Evolutionary conservation across 148 eudicot genomes (phyloP).

Genomic region (Vaccinium darrowii): DNA sequence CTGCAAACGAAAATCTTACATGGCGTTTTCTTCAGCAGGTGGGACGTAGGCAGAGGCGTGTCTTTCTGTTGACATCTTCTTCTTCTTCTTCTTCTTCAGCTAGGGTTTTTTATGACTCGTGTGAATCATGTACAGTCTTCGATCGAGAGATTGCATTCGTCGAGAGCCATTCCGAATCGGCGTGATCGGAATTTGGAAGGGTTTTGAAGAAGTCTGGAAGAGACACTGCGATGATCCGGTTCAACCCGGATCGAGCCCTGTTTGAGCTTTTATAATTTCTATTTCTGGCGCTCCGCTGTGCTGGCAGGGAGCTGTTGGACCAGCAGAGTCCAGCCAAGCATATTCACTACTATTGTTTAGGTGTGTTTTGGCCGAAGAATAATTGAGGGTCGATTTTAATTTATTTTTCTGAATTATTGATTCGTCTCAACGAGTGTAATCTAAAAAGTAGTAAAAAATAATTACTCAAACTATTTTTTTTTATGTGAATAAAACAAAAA

Average conservation of each 20-base stretch:
- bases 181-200: neutral
- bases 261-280: too few species aligned
- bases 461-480: too few species aligned
- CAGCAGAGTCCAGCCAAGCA: too few species aligned
- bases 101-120: constrained; percentile 7
- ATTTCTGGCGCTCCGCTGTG: too few species aligned
- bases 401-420: too few species aligned
- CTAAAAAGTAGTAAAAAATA: too few species aligned
- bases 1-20: constrained; percentile 32
- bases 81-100: neutral
- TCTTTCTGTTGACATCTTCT: constrained; percentile 41
- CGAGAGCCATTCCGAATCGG: neutral
- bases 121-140: neutral
- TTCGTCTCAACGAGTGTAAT: too few species aligned
- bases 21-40: constrained; percentile 58
- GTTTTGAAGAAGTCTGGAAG: neutral
- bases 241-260: neutral
- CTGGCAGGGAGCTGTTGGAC: too few species aligned
- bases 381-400: too few species aligned
- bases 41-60: constrained; percentile 40
- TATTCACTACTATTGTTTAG: too few species aligned
- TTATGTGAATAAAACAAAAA: too few species aligned
- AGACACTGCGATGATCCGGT: neutral
- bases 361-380: too few species aligned
- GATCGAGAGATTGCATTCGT: neutral